Conservation (phyloP, 768 basidiomycete genomes). For the Suillus cothurnatus region DNA sequence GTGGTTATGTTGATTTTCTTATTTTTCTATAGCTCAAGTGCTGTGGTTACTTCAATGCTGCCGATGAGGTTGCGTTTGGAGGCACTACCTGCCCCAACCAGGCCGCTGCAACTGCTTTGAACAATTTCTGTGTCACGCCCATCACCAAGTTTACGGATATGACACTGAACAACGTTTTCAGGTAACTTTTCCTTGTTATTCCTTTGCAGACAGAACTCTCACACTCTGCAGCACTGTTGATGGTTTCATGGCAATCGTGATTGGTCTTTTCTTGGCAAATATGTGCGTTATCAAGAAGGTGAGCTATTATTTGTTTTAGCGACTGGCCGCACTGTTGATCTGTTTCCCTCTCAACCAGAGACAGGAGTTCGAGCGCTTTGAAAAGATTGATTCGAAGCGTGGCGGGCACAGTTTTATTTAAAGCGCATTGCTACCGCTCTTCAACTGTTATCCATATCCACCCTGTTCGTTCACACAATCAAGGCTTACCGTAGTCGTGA, state of each 20-base stretch:
- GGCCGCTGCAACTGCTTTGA: constrained; percentile 34
- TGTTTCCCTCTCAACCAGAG: constrained; percentile 46
- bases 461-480: not conserved
- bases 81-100: constrained; percentile 59
- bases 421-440: constrained; percentile 20
- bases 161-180: constrained; percentile 81
- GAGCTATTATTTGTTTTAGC: constrained; percentile 7
- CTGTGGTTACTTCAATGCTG: constrained; percentile 83
- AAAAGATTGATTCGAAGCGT: constrained; percentile 86
- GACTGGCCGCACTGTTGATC: constrained; percentile 11
- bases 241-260: constrained; percentile 81
- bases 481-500: not conserved
- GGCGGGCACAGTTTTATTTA: constrained; percentile 87
- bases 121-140: constrained; percentile 72
- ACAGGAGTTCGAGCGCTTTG: constrained; percentile 81
- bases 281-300: constrained; percentile 87
- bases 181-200: constrained; percentile 50
- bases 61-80: constrained; percentile 58
- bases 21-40: constrained; percentile 60
- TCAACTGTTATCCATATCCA: not conserved
- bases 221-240: constrained; percentile 55
- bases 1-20: not conserved
- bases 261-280: constrained; percentile 75
- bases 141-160: constrained; percentile 68
- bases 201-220: not conserved